A percentile compares a stretch with the other conserved stretches of the same genome.
These are phyloP conservation scores for Leccinum solheimii DNA, from an alignment of 1,284 basidiomycete species.

Conservation along the genomic window DNA sequence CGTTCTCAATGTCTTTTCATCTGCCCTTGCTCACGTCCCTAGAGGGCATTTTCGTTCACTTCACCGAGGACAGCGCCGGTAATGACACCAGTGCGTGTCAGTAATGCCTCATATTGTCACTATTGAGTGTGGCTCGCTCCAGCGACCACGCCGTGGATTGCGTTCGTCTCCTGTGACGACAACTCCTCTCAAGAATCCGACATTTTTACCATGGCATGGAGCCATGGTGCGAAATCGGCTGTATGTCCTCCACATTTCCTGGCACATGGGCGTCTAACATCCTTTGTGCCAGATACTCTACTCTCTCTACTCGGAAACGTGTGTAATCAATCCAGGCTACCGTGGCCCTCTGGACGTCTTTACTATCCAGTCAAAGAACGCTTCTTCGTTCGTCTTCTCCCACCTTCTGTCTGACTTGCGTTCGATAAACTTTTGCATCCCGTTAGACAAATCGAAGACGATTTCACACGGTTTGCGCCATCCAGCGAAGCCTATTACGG, in stretches of 20 bases:
- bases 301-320: slow-evolving; percentile 67
- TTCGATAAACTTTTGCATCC: slow-evolving; percentile 39
- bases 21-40: slow-evolving; percentile 6
- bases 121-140: slow-evolving; percentile 10
- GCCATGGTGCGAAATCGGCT: slow-evolving; percentile 77
- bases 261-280: background rate
- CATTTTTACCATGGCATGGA: slow-evolving; percentile 77
- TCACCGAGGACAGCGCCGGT: slow-evolving; percentile 58
- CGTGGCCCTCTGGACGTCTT: slow-evolving; percentile 84
- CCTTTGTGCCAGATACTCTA: slow-evolving; percentile 63
- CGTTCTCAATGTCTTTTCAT: slow-evolving; percentile 11
- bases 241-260: slow-evolving; percentile 38
- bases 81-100: slow-evolving; percentile 39
- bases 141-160: slow-evolving; percentile 87
- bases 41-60: slow-evolving; percentile 78
- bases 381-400: slow-evolving; percentile 37
- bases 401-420: slow-evolving; percentile 32
- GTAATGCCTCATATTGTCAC: slow-evolving; percentile 8
- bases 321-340: slow-evolving; percentile 74
- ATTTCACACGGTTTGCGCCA: slow-evolving; percentile 53
- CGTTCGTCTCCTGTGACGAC: slow-evolving; percentile 77
- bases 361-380: slow-evolving; percentile 52
- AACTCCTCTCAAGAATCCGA: slow-evolving; percentile 58
- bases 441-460: slow-evolving; percentile 63
- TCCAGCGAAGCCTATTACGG: slow-evolving; percentile 54